These are phyloP conservation scores for Suillus spraguei DNA, from an alignment of 768 basidiomycete genomes.

Conservation along the genomic window DNA sequence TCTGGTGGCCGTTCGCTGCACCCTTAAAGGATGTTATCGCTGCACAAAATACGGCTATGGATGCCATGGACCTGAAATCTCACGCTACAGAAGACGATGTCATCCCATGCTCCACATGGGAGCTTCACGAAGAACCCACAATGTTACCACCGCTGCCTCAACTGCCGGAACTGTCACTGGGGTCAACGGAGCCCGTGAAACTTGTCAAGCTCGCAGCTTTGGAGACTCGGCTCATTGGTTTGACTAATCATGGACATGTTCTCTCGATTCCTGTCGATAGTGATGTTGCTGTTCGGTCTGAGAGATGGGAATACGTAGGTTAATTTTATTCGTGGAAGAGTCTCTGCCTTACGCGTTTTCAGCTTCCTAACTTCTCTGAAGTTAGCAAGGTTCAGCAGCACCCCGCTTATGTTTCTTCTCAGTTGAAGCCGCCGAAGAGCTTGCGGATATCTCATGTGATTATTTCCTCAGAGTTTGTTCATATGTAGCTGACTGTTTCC, in stretches of 20 bases:
- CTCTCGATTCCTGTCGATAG: conserved; percentile 56
- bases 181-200: conserved; percentile 37
- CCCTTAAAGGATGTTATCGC: conserved; percentile 40
- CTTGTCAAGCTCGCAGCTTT: conserved; percentile 84
- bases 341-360: conserved; percentile 9
- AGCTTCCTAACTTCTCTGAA: conserved; percentile 81
- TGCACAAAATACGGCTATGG: conserved; percentile 46
- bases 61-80: conserved; percentile 38
- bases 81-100: conserved; percentile 37
- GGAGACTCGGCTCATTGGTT: conserved; percentile 69
- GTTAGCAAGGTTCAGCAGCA: conserved; percentile 49
- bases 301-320: conserved; percentile 75
- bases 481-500: conserved; percentile 14
- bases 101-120: conserved; percentile 68
- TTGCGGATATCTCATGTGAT: conserved; percentile 81
- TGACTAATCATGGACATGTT: conserved; percentile 82
- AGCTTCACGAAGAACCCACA: conserved; percentile 53
- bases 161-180: conserved; percentile 51
- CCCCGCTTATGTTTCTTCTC: conserved; percentile 43
- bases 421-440: conserved; percentile 42
- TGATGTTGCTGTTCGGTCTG: conserved; percentile 40
- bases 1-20: conserved; percentile 71
- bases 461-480: background rate
- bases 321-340: conserved; percentile 1
- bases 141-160: conserved; percentile 60